Base-by-base conservation (phyloP, 441 rosid genomes). In the Pelargonium australe region DNA sequence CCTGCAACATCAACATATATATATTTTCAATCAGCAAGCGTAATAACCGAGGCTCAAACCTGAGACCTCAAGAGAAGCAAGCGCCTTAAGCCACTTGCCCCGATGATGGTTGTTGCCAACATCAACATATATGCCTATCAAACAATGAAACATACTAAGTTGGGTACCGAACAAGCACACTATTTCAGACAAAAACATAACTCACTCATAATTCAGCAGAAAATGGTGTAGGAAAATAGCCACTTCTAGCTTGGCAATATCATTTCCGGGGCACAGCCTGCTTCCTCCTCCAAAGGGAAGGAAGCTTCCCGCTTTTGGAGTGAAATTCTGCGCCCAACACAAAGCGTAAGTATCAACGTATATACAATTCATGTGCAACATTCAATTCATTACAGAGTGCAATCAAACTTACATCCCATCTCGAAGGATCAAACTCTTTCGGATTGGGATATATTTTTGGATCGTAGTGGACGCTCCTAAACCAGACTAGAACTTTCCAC, bases 221-320 rank as follows among this genome's bases (percentile, higher is more conserved):
- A 90, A 92, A 78, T 90, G 82, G 53, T 92, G 98, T 74, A 92
- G 89, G 70, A 90, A 93, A 16, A 89, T 83, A 7, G 91, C 74
- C 47, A 93, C 88, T 75, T 93, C 96, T 20, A 93, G 87, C 82
- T 87, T 93, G 17, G 95, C 94, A 20, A 93, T 90, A 83, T 92
- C 95, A 73, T 89, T 90, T 79, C 98, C 95, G 7, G 95, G 94
- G 77, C 96, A 92, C 65, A 87, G 62, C 78, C 86, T 80, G 67
- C 90, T 86, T 72, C 98, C 98, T 66, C 82, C 89, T 70, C 98
- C 98, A 69, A 90, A 93, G 19, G 97, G 98, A 69, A 93, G 89
- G 79, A 90, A 90, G 41, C 71, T 70, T 16, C 91, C 89, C 17
- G 92, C 84, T 79, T 80, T 90, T n/a, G 89, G 75, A 1, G 75